Evolutionary conservation across 768 basidiomycete species (phyloP), one percentile per base, ranked within the genome.

Genomic region (Auricularia cornea): DNA sequence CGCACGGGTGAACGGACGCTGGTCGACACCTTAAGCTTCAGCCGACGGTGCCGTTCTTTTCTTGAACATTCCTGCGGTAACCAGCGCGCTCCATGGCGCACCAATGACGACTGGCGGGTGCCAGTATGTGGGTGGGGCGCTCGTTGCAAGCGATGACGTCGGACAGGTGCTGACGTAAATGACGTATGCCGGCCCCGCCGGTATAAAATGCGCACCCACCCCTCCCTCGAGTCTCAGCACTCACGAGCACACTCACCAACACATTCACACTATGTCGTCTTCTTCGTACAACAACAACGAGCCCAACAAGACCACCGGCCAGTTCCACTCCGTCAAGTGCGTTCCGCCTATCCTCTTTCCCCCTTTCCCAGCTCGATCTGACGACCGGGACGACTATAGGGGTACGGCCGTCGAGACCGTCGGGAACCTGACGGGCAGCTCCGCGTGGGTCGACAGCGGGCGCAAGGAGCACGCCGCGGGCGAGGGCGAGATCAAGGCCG

Each of bases 301-400:
- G 59, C 66, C 66, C 26, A 80, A 78, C 70, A 80, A 80, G 68
- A 71, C 74, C 65, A 66, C 74, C 29, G 80, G 80, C 64, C 78
- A 79, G 70, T 72, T 68, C 67, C 79, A 81, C 68, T 79, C 79
- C 2, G 60, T 69, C 26, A 81, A 80, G 57, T 35, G 20, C 57
- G 33, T 31, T 38, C 14, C 33, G n/a, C n/a, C n/a, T n/a, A n/a
- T n/a, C n/a, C n/a, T n/a, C n/a, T n/a, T 3, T 59, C 18, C n/a
- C 20, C 10, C 29, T 18, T 16, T 35, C 57, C 14, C 28, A 23
- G 57, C 30, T 59, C 57, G 18, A 16, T 2, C 2, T 6, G 5
- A 12, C 20, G 44, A 8, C 20, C 5, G 20, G 0, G 44, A 0
- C 23, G 2, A 48, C 6, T 20, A 18, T 48, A 48, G 44, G 69